Conservation (phyloP, 441 rosid species). For the Mallotus repandus region DNA sequence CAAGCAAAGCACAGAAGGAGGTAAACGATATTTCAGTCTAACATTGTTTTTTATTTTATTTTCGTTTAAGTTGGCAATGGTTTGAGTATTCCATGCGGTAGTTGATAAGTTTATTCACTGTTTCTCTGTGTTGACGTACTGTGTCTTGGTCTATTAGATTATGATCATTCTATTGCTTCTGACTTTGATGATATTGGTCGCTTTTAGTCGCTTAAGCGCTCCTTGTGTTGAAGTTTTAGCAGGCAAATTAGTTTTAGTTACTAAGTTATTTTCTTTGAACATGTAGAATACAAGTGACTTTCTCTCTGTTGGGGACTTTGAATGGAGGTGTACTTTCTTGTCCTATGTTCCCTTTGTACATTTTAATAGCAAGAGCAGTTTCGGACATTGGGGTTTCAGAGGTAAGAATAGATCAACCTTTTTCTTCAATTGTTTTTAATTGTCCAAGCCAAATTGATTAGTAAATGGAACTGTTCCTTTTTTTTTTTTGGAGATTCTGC, state of each 20-base stretch:
- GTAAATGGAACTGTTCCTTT: not conserved
- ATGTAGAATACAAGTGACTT: conserved; percentile 72
- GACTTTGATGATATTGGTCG: not conserved
- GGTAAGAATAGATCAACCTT: conserved; percentile 42
- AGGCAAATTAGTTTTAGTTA: conserved; percentile 14
- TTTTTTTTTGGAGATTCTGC: not conserved
- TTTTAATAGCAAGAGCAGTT: conserved; percentile 76
- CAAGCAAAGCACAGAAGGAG: conserved; percentile 74
- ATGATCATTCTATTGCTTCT: not conserved
- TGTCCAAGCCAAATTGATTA: conserved; percentile 13
- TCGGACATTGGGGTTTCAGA: conserved; percentile 53
- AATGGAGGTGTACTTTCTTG: conserved; percentile 54
- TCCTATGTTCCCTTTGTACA: conserved; percentile 65
- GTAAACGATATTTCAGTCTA: conserved; percentile 30
- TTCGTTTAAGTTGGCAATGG: not conserved
- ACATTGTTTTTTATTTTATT: not conserved
- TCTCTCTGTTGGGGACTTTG: conserved; percentile 49
- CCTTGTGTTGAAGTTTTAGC: conserved; percentile 11
- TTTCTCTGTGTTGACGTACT: not conserved
- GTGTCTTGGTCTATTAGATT: not conserved
- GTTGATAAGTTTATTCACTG: not conserved
- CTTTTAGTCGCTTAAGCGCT: conserved; percentile 16
- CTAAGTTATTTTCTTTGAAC: conserved; percentile 25
- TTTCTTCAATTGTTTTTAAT: not conserved
- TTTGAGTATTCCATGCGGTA: not conserved